These are phyloP conservation scores for Margaritispora aquatica DNA, from an alignment of 495 filamentous ascomycete species.

Conservation along the genomic window DNA sequence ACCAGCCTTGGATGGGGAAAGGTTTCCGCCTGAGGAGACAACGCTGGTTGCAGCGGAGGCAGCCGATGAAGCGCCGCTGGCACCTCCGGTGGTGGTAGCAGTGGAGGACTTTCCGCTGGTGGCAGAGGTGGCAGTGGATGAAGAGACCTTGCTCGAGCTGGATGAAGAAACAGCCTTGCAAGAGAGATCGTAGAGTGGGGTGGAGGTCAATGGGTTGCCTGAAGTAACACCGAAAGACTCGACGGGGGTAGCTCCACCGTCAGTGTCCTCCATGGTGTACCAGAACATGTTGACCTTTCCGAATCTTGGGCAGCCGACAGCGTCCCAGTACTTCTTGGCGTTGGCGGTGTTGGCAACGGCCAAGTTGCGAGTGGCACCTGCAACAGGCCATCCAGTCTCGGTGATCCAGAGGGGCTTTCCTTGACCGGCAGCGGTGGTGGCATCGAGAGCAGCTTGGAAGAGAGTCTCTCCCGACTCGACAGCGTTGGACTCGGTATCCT, in stretches of 20 bases:
- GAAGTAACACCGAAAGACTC: constrained; percentile 62
- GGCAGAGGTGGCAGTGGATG: constrained; percentile 14
- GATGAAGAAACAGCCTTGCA: constrained; percentile 33
- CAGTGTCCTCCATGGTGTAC: constrained; percentile 67
- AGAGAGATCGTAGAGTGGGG: constrained; percentile 56
- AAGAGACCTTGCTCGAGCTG: constrained; percentile 14
- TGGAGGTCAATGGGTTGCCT: constrained; percentile 38
- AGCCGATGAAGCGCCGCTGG: constrained; percentile 12
- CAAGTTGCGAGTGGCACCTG: constrained; percentile 50
- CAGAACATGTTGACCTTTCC: constrained; percentile 66
- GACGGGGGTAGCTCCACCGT: constrained; percentile 41
- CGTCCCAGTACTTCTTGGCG: constrained; percentile 72
- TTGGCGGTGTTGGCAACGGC: constrained; percentile 62
- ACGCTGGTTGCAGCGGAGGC: constrained; percentile 17
- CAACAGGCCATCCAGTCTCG: constrained; percentile 84
- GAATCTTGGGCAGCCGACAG: constrained; percentile 65
- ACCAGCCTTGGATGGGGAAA: constrained; percentile 17
- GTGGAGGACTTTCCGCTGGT: constrained; percentile 3
- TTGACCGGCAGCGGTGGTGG: constrained; percentile 45
- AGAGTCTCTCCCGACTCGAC: constrained; percentile 54
- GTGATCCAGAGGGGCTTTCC: constrained; percentile 81
- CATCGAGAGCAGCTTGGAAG: constrained; percentile 55
- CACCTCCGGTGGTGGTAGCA: background rate
- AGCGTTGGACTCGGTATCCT: constrained; percentile 60
- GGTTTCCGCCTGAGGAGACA: constrained; percentile 4